phyloP scores from a whole-genome alignment of 2,329 filamentous ascomycete genomes.

The Phialophora chinensis region DNA sequence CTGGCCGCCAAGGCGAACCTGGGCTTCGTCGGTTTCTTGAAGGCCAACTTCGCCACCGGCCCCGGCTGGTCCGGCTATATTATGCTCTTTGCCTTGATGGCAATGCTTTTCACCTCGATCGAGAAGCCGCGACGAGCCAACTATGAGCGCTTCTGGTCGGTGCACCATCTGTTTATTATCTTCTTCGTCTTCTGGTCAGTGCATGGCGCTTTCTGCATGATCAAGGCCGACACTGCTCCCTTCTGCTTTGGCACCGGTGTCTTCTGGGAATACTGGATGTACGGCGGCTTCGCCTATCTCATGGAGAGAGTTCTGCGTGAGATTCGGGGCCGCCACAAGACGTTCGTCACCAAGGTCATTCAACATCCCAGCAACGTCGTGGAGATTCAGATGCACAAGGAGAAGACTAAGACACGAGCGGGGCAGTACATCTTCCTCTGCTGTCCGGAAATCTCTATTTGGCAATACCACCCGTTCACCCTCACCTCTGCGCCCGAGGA shows the following conservation, averaged over 20 bases:
- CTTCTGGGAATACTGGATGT: conserved; percentile 91
- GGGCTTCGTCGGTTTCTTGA: conserved; percentile 77
- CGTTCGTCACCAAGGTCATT: conserved; percentile 85
- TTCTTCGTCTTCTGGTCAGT: conserved; percentile 94
- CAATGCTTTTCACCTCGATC: conserved; percentile 77
- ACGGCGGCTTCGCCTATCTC: conserved; percentile 79
- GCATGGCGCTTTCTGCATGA: conserved; percentile 90
- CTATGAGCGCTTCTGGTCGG: conserved; percentile 91
- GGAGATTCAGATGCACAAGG: conserved; percentile 92
- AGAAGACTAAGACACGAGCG: conserved; percentile 78
- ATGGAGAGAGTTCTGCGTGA: conserved; percentile 80
- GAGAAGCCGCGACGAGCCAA: conserved; percentile 80
- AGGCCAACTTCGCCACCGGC: conserved; percentile 77
- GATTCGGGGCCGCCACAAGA: conserved; percentile 79
- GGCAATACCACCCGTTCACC: conserved; percentile 89
- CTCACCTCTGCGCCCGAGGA: conserved; percentile 86
- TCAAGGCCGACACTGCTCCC: conserved; percentile 79
- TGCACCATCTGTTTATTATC: conserved; percentile 83
- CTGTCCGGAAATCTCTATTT: conserved; percentile 82
- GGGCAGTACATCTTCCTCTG: conserved; percentile 86
- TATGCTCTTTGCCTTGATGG: conserved; percentile 79
- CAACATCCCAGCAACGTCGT: conserved; percentile 88
- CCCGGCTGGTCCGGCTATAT: conserved; percentile 87
- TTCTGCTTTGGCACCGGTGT: conserved; percentile 79
- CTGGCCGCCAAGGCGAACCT: conserved; percentile 76